Evolutionary conservation across 2,329 filamentous ascomycete species (phyloP).

Genomic region (Sporothrix curviconia): DNA sequence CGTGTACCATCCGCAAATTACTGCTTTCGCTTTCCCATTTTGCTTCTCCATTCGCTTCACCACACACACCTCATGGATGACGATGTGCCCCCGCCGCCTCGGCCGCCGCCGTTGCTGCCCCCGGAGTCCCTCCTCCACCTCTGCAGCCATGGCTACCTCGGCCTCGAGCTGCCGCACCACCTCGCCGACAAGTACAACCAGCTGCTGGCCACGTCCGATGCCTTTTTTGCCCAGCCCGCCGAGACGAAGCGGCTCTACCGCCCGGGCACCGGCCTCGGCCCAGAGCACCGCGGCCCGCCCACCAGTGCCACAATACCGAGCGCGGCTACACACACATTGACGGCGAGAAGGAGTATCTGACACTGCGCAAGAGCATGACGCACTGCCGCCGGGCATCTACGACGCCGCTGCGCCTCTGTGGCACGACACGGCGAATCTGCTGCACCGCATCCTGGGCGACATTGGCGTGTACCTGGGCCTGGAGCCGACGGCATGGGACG

Average conservation of each 20-base stretch:
- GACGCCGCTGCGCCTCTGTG: conserved; percentile 13
- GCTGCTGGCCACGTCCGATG: conserved; percentile 13
- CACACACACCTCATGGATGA: not conserved
- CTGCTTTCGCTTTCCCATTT: too few relatives aligned
- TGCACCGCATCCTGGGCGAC: conserved; percentile 22
- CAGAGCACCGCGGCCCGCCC: conserved; percentile 7
- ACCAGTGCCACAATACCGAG: conserved; percentile 16
- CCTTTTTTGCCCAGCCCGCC: conserved; percentile 17
- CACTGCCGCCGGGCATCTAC: conserved; percentile 13
- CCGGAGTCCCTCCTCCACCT: conserved; percentile 17
- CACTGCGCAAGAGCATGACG: conserved; percentile 18
- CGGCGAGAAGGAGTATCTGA: conserved; percentile 22
- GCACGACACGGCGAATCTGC: conserved; percentile 19
- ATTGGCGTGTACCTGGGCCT: conserved; percentile 16
- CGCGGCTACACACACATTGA: conserved; percentile 16
- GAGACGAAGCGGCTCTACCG: conserved; percentile 14
- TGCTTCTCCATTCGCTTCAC: too few relatives aligned
- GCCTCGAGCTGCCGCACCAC: conserved; percentile 14
- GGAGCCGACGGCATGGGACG: conserved; percentile 16
- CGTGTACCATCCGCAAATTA: too few relatives aligned
- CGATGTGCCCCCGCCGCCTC: conserved; percentile 12
- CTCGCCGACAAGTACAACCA: conserved; percentile 8
- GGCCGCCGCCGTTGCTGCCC: conserved; percentile 20
- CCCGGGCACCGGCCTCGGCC: conserved; percentile 1
- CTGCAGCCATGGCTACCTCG: conserved; percentile 20